These are phyloP conservation scores for Alternaria arborescens DNA, from an alignment of 2,329 filamentous ascomycete genomes.

Conservation along the genomic window DNA sequence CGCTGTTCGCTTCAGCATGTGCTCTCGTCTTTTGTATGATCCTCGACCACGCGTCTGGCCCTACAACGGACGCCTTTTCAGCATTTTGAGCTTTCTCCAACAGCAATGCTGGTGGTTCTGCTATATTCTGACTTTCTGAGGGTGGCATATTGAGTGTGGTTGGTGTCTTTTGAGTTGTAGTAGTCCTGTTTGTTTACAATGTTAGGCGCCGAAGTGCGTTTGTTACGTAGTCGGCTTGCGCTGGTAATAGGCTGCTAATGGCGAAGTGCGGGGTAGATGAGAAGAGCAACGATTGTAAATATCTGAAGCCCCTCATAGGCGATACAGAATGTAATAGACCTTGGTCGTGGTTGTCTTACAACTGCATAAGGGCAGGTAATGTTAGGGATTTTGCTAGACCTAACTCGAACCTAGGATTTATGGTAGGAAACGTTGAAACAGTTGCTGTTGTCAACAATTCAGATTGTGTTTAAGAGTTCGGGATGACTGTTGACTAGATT, in stretches of 20 bases:
- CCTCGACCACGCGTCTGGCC: not conserved
- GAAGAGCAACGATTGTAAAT: not conserved
- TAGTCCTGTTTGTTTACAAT: not conserved
- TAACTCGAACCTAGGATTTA: not conserved
- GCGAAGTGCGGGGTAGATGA: not conserved
- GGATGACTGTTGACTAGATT: not conserved
- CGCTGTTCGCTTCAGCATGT: not conserved
- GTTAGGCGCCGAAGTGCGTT: constrained; percentile 4
- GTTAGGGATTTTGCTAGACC: not conserved
- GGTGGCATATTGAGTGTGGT: constrained; percentile 2
- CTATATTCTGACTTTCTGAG: not conserved
- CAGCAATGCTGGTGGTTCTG: constrained; percentile 10
- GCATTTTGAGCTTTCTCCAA: constrained; percentile 4
- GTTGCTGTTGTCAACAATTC: not conserved
- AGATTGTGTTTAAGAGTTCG: not conserved
- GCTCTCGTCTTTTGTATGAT: constrained; percentile 5
- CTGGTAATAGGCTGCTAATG: not conserved
- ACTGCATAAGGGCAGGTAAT: not conserved
- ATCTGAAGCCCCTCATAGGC: not conserved
- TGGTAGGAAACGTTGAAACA: not conserved
- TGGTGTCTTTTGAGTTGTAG: not conserved
- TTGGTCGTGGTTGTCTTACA: not conserved
- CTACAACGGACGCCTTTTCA: not conserved
- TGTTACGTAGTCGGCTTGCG: not conserved
- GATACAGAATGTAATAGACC: not conserved